Evolutionary conservation across 768 basidiomycete genomes (phyloP), one percentile per base, ranked within the genome.

Genomic region (Mycena albidolilacea): DNA sequence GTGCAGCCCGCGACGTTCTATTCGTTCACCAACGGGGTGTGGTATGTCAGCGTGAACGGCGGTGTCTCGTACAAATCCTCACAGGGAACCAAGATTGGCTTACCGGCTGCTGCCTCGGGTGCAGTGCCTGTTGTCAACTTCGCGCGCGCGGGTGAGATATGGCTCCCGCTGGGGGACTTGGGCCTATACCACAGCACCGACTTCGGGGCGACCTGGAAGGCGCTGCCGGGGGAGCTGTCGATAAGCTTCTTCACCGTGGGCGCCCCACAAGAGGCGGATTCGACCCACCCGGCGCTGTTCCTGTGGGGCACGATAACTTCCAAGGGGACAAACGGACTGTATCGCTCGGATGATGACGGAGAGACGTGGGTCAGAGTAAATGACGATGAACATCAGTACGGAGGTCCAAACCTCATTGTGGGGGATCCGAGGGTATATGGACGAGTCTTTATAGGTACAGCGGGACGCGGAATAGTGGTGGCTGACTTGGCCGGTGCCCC

Each of bases 11-110:
- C 60, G 60, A 61, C 60, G 39, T 61, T 61, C 60, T 61, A 61
- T 43, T 61, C 60, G 60, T 44, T 61, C 41, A 61, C 60, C 60
- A 61, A 61, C 60, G 60, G 60, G 8, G 60, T 61, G 41, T 61
- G 60, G 60, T 61, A 61, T 44, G 60, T 61, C 60, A 61, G 60
- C 60, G 60, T 61, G 60, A 41, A 61, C 60, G 60, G 60, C 60
- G 60, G 60, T 44, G 60, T 61, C 60, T 61, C 60, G 41, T 61
- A 61, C 60, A 61, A 61, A 61, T 41, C 60, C 19, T 61, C 60
- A 61, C 60, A 61, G 60, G 60, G 60, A 61, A 61, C 60, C 60
- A 61, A 61, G 60, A 61, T 61, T 61, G 60, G 60, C 60, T 61
- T 61, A 61, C 60, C 60, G 60, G 60, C 60, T 44, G 41, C 60